Evolutionary conservation across 805 yeast genomes (phyloP), one percentile per base, ranked within the genome.

Genomic region (Ogataea pilisensis): DNA sequence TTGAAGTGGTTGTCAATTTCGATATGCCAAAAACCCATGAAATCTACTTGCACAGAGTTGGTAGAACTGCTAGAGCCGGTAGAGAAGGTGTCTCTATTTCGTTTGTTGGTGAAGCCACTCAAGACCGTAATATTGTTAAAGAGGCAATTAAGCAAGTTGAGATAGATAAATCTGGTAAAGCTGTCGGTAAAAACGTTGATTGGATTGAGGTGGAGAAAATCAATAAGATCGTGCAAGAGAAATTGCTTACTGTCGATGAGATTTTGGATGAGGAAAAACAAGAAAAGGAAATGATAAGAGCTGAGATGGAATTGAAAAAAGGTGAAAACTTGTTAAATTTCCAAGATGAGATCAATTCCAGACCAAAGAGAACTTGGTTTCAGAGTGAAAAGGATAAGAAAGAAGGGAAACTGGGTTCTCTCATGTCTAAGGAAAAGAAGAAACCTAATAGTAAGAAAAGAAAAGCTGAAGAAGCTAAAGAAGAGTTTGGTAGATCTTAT

Each of bases 61-160:
- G 99, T 66, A 86, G 99, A 75, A 93, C 98, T 41, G 99, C 99
- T 8, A 87, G 99, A 78, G 99, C 97, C 38, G 98, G 98, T 17
- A 79, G 98, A 66, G 87, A 85, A 39, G 99, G 99, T 75, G 77
- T 77, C 42, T 85, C 97, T 34, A 83, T 93, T 31, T 82, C 97
- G 2, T 80, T 93, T 64, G 99, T 93, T 12, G 97, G 98, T 14
- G 99, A 93, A 60, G 70, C 85, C 0, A 70, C 87, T n/a, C 76
- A 73, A 43, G 99, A 93, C 49, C 80, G 99, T 65, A 68, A 74
- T 35, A 87, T 93, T 52, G 98, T 93, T n/a, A 89, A 86, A 60
- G 87, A 80, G 14, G 95, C 95, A 3, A 80, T 93, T 51, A 85
- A 80, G 55, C 75, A 85, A 41, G 78, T 81, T 11, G 78, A 73